Conservation (phyloP, 257 asterid genomes). For the Jaltomata sinuosa region DNA sequence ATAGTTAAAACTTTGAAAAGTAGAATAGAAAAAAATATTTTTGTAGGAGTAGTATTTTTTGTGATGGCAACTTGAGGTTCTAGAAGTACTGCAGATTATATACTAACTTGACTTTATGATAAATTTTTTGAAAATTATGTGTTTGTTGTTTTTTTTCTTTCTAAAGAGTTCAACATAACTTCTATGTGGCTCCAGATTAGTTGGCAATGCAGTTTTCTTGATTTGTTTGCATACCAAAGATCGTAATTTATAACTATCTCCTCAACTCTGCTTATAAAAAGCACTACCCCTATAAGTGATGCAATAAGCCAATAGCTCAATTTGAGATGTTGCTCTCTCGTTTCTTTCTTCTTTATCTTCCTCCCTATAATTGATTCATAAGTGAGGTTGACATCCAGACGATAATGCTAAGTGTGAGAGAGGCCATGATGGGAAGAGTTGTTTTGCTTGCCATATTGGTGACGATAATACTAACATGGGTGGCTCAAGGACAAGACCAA, state of each 20-base stretch:
- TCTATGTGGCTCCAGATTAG: neutral
- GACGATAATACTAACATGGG: neutral
- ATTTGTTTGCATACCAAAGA: neutral
- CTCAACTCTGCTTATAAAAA: neutral
- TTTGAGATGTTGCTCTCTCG: too few relatives aligned
- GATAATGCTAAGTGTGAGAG: too few relatives aligned
- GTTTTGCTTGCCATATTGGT: neutral
- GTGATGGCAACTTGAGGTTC: neutral
- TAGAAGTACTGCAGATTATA: neutral
- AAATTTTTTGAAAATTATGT: neutral
- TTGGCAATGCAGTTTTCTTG: neutral
- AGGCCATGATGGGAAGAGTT: conserved; percentile 27
- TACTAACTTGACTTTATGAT: too few relatives aligned
- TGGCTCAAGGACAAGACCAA: conserved; percentile 15
- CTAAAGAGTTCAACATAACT: neutral
- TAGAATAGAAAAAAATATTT: neutral
- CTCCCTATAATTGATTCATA: too few relatives aligned
- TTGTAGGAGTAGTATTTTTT: neutral
- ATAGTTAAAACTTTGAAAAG: neutral
- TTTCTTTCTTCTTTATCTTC: too few relatives aligned
- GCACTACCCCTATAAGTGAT: too few relatives aligned
- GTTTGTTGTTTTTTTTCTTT: neutral
- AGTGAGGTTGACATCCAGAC: too few relatives aligned
- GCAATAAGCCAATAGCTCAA: too few relatives aligned
- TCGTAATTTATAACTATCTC: neutral